Base-by-base conservation (phyloP, 2,329 filamentous ascomycete species). In the Ceratocystis papillata region DNA sequence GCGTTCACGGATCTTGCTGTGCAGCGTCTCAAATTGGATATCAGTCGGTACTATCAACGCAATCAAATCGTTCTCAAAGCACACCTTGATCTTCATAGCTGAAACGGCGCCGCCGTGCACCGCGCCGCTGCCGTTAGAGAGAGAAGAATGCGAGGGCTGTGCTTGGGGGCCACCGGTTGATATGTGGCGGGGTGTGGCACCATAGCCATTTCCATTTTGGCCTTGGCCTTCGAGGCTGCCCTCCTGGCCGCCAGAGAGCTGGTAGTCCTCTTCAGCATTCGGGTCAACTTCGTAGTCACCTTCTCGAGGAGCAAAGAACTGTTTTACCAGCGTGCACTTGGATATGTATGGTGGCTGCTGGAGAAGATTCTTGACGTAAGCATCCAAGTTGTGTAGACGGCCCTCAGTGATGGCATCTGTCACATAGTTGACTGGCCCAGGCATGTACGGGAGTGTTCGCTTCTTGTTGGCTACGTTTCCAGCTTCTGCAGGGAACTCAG, bases 391-490 rank as follows among this genome's bases (percentile, higher is more conserved):
- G 74, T 94, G 89, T 67, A 94, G 85, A 70, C 94, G 86, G 33
- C 91, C 92, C 73, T 96, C 92, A 20, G 92, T 96, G 72, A 99
- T 96, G 45, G 89, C 90, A 73, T 97, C 93, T n/a, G 93, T 99
- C 66, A 97, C 93, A 76, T 96, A 96, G 70, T 92, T 96, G 69
- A 99, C 93, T 2, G 94, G 94, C 5, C 94, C 94, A 8, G 94
- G 94, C 94, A 99, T 99, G 75, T 96, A 97, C 1, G 94, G 94
- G 12, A 99, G 77, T 7, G 88, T 90, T 66, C 94, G 87, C 73
- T 88, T 87, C 72, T 91, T 86, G 62, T 81, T 82, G 57, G 87
- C 87, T 20, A 87, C 88, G 72, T 95, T 94, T 65, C 94, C 94
- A 46, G 94, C 93, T 76, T 97, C 94, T 45, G 89, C 86, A 25